Evolutionary conservation across 2,329 filamentous ascomycete species (phyloP).

Genomic region (Didymella glomerata): DNA sequence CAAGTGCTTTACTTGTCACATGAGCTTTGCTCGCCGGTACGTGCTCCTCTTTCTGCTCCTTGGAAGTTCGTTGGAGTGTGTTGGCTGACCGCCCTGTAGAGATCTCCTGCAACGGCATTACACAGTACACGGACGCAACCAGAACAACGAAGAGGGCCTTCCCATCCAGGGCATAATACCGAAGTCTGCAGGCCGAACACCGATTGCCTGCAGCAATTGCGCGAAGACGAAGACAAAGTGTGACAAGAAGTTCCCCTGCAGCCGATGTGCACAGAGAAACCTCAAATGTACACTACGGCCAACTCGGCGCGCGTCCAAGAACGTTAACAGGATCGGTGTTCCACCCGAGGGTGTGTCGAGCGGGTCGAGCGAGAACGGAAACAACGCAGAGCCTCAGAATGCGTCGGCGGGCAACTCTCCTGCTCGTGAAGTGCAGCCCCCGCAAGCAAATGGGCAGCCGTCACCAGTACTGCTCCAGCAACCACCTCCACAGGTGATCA

Average conservation of each 20-base stretch:
- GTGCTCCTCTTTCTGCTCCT: conserved; percentile 30
- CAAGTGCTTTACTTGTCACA: conserved; percentile 64
- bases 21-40: conserved; percentile 63
- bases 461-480: conserved; percentile 34
- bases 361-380: conserved; percentile 48
- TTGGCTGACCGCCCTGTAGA: conserved; percentile 43
- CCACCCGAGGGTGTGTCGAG: conserved; percentile 37
- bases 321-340: conserved; percentile 41
- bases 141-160: conserved; percentile 59
- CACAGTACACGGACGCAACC: conserved; percentile 60
- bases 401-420: conserved; percentile 49
- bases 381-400: conserved; percentile 43
- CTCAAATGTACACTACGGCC: conserved; percentile 58
- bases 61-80: background rate
- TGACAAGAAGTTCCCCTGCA: conserved; percentile 64
- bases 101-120: conserved; percentile 62
- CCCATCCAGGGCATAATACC: conserved; percentile 60
- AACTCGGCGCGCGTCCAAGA: conserved; percentile 58
- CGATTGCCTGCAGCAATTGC: conserved; percentile 63
- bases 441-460: conserved; percentile 34
- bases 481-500: conserved; percentile 24
- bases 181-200: conserved; percentile 61
- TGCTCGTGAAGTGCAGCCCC: conserved; percentile 34
- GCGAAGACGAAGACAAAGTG: conserved; percentile 64
- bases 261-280: conserved; percentile 59